These are phyloP conservation scores for Lantana camara DNA, from an alignment of 257 asterid species.

Conservation along the genomic window DNA sequence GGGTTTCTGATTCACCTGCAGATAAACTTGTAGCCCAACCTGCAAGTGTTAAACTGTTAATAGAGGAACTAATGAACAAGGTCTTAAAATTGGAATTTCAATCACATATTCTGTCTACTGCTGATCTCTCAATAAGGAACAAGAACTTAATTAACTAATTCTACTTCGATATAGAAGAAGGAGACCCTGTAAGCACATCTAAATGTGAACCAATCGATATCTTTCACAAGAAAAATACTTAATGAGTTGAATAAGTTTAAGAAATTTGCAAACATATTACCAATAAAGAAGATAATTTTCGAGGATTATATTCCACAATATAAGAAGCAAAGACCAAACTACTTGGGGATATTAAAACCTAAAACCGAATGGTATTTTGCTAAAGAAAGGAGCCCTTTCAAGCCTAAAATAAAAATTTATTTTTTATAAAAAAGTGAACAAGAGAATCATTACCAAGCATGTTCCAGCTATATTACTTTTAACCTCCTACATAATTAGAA, in stretches of 20 bases:
- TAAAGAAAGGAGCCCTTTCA: background rate
- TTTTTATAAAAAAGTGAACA: background rate
- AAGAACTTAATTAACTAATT: background rate
- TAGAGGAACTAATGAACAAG: conserved; percentile 24
- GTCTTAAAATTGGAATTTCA: conserved; percentile 4
- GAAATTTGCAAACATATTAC: no score
- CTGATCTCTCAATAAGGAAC: background rate
- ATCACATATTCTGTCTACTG: conserved; percentile 4
- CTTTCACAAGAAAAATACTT: no score
- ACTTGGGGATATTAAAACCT: background rate
- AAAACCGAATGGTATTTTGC: background rate
- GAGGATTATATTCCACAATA: no score
- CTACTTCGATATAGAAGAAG: background rate
- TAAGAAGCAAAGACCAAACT: no score
- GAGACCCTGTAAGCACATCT: conserved; percentile 1
- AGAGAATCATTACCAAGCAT: conserved; percentile 3
- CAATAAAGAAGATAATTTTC: no score
- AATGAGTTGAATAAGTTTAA: no score
- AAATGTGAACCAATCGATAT: no score
- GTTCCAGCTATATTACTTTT: background rate
- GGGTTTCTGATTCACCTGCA: conserved; percentile 95
- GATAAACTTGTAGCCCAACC: conserved; percentile 98
- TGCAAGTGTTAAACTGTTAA: conserved; percentile 45
- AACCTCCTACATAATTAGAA: conserved; percentile 14
- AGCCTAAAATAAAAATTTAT: no score